Percentiles rank a stretch among this genome's conserved stretches.
These are phyloP conservation scores for Cynara cardunculus DNA, from an alignment of 129 eudicot species.

Conservation along the genomic window DNA sequence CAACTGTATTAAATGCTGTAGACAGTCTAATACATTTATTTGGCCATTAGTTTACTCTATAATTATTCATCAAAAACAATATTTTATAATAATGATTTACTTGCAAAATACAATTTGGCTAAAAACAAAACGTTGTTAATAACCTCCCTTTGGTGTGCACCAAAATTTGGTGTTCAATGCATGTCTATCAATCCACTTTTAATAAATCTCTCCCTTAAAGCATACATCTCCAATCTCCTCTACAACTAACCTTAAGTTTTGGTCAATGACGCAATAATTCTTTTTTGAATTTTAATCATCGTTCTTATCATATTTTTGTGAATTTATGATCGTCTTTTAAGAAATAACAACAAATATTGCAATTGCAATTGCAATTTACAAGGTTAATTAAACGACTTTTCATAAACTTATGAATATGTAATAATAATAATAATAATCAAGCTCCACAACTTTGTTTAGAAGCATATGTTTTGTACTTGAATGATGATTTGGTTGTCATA, in stretches of 20 bases:
- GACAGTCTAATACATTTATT: background rate
- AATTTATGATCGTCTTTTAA: background rate
- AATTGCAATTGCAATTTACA: too few relatives aligned
- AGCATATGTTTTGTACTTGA: too few relatives aligned
- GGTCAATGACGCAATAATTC: background rate
- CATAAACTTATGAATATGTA: too few relatives aligned
- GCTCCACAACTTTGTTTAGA: too few relatives aligned
- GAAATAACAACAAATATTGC: background rate
- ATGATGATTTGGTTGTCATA: too few relatives aligned
- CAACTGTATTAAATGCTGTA: background rate
- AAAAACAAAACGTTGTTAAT: background rate
- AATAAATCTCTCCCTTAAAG: background rate
- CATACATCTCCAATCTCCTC: background rate
- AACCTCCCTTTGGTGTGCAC: background rate
- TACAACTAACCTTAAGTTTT: background rate
- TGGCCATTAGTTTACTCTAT: background rate
- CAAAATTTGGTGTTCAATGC: background rate
- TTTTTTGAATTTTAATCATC: background rate
- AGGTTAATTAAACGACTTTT: too few relatives aligned
- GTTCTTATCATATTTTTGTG: background rate
- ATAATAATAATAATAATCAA: too few relatives aligned
- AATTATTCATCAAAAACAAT: background rate
- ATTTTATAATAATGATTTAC: background rate
- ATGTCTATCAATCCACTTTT: background rate
- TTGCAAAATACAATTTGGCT: background rate